A percentile compares a stretch with the other conserved stretches of the same genome.
Evolutionary conservation across 345 rosid species (phyloP).

Genomic region (Lepidium africanum): DNA sequence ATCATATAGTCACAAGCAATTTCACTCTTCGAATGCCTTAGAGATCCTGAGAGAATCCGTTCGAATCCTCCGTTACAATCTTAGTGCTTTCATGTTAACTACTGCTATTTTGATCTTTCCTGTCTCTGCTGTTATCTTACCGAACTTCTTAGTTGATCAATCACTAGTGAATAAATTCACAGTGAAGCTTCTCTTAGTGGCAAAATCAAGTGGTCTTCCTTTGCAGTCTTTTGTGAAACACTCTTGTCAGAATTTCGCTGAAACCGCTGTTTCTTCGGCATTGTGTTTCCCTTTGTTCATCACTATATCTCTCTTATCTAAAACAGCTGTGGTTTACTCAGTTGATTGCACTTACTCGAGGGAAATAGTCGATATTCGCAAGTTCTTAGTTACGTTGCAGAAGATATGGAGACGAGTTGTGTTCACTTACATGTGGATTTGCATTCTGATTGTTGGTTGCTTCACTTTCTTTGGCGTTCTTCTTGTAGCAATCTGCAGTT

Average conservation of each 20-base stretch:
- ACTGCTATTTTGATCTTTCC: constrained; percentile 70
- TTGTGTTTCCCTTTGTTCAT: constrained; percentile 71
- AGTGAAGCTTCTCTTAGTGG: constrained; percentile 55
- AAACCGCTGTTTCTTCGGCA: constrained; percentile 53
- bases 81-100: constrained; percentile 50
- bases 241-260: constrained; percentile 59
- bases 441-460: constrained; percentile 52
- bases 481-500: constrained; percentile 47
- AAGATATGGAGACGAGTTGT: constrained; percentile 64
- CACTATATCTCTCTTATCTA: constrained; percentile 56
- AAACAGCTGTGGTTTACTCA: constrained; percentile 60
- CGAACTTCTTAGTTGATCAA: constrained; percentile 59
- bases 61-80: constrained; percentile 72
- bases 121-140: constrained; percentile 56
- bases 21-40: constrained; percentile 59
- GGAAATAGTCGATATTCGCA: constrained; percentile 37
- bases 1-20: constrained; percentile 29
- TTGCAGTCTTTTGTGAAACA: constrained; percentile 54
- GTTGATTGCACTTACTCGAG: constrained; percentile 70
- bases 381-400: constrained; percentile 36
- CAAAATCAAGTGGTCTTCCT: constrained; percentile 75
- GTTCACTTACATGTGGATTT: constrained; percentile 60
- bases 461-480: constrained; percentile 58
- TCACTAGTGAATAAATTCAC: constrained; percentile 50
- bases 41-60: constrained; percentile 83